Percentiles rank a stretch among this genome's conserved stretches.
These are phyloP conservation scores for Blepharisma japonicum DNA, from an alignment of 73 alveolate genomes.

Conservation along the genomic window DNA sequence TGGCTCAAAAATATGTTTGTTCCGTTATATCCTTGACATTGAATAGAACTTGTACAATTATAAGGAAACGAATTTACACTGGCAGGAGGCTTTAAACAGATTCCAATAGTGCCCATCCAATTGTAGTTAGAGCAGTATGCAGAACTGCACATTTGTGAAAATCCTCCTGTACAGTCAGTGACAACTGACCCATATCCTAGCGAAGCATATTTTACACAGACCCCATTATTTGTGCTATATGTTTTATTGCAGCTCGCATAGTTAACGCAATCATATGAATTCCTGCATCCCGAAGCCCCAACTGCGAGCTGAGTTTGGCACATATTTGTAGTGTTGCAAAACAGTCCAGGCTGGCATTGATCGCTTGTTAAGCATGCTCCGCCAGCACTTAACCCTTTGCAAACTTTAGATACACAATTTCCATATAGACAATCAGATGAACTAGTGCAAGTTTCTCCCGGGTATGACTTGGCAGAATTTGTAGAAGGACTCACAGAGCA, in stretches of 20 bases:
- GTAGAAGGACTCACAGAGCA: constrained; percentile 18
- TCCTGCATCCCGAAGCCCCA: background rate
- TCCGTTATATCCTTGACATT: background rate
- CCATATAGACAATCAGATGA: background rate
- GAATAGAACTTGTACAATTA: background rate
- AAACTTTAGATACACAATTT: background rate
- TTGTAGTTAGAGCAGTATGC: background rate
- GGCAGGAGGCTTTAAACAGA: constrained; percentile 8
- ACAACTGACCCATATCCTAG: background rate
- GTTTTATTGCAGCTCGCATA: background rate
- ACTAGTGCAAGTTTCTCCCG: constrained; percentile 9
- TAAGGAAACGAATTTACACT: background rate
- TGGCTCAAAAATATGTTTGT: background rate
- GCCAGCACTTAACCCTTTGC: background rate
- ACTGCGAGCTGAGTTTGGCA: constrained; percentile 1
- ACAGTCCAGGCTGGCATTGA: constrained; percentile 7
- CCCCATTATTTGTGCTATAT: background rate
- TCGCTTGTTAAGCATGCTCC: background rate
- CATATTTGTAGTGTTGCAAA: background rate
- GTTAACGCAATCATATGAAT: background rate
- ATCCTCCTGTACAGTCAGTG: background rate
- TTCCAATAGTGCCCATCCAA: background rate
- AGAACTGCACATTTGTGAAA: constrained; percentile 3
- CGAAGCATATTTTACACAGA: background rate
- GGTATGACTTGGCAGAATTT: background rate